Conservation (phyloP, 202 grass and related monocot genomes). For the Zizania palustris region DNA sequence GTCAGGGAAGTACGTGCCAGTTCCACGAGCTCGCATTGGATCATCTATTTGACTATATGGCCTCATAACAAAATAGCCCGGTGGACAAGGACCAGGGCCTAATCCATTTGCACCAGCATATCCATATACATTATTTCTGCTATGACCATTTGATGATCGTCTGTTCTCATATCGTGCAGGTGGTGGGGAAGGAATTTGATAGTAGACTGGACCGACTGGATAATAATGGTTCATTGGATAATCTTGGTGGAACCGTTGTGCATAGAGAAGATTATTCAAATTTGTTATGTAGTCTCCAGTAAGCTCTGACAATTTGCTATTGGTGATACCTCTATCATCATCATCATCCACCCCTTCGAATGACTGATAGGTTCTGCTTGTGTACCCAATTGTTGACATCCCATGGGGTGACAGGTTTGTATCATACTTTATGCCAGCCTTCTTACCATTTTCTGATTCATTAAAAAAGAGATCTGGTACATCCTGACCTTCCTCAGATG, state of each 20-base stretch:
- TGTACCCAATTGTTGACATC: slow-evolving; percentile 14
- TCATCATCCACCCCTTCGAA: slow-evolving; percentile 30
- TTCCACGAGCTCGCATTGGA: slow-evolving; percentile 61
- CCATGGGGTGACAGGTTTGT: slow-evolving; percentile 5
- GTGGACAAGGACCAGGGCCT: slow-evolving; percentile 45
- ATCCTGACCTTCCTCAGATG: slow-evolving; percentile 44
- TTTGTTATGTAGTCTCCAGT: slow-evolving; percentile 54
- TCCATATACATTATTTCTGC: slow-evolving; percentile 47
- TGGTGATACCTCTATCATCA: slow-evolving; percentile 41
- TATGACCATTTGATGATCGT: slow-evolving; percentile 45
- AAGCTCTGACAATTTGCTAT: slow-evolving; percentile 56
- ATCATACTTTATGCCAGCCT: slow-evolving; percentile 21
- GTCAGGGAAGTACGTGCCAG: slow-evolving; percentile 85
- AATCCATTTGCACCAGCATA: slow-evolving; percentile 59
- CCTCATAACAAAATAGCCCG: slow-evolving; percentile 54
- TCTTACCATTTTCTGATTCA: slow-evolving; percentile 33
- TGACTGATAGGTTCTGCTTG: slow-evolving; percentile 20
- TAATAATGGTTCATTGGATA: slow-evolving; percentile 41
- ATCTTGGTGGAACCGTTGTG: slow-evolving; percentile 47
- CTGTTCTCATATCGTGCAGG: slow-evolving; percentile 51
- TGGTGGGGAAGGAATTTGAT: slow-evolving; percentile 39
- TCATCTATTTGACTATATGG: slow-evolving; percentile 61
- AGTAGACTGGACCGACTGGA: slow-evolving; percentile 25
- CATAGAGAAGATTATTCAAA: slow-evolving; percentile 60
- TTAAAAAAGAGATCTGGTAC: slow-evolving; percentile 37